These are phyloP conservation scores for Strobilomyces dryophilus DNA, from an alignment of 768 basidiomycete species.

Conservation along the genomic window DNA sequence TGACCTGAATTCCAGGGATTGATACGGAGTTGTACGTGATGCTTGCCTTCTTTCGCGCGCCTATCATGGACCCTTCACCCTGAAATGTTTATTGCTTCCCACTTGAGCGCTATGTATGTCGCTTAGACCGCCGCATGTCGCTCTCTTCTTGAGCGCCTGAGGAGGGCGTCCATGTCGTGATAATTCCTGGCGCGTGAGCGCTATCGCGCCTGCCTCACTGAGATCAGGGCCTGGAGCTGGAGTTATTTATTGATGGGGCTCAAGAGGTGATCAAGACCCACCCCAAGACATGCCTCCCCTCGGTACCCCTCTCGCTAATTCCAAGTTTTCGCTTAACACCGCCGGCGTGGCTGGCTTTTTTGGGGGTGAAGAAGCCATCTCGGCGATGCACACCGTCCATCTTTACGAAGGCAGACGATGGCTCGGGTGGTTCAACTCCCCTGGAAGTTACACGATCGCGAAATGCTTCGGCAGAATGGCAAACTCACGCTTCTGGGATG, in stretches of 20 bases:
- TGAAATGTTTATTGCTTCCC: not conserved
- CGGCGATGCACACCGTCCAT: conserved; percentile 23
- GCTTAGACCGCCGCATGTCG: not conserved
- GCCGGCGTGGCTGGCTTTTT: conserved; percentile 34
- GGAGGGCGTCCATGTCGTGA: not conserved
- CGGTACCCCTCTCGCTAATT: conserved; percentile 1
- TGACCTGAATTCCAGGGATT: too few species aligned
- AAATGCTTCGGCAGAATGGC: conserved; percentile 32
- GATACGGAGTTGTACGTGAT: too few species aligned
- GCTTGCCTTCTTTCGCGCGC: too few species aligned
- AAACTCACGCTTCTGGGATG: conserved; percentile 29
- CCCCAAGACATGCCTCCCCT: conserved; percentile 11
- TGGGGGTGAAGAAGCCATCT: conserved; percentile 35
- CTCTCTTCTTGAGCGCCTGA: not conserved
- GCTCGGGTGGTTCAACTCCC: conserved; percentile 36
- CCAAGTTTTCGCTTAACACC: conserved; percentile 23
- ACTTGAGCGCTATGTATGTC: not conserved
- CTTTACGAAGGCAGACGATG: conserved; percentile 26
- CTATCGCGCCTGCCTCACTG: too few species aligned
- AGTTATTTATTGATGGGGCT: not conserved
- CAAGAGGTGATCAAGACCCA: not conserved
- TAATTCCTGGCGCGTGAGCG: not conserved
- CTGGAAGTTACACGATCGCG: conserved; percentile 31
- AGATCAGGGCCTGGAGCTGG: too few species aligned
- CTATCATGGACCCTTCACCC: too few species aligned